Percentiles rank a stretch among this genome's conserved stretches.
Conservation (phyloP, 2,329 filamentous ascomycete species). For the Colletotrichum kahawae region DNA sequence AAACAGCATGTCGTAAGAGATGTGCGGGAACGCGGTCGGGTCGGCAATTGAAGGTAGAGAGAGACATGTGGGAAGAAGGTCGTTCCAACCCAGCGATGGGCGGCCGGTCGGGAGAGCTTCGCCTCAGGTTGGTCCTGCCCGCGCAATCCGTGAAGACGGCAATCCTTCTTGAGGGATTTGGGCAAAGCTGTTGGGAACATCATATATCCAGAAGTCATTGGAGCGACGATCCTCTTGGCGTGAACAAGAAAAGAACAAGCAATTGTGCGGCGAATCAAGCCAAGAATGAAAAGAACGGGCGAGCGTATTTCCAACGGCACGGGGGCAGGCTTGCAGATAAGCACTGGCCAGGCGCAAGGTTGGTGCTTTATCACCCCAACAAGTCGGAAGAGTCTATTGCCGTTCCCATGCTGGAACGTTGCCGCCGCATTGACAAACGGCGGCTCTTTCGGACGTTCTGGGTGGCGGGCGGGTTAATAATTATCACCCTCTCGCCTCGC, state of each 20-base stretch:
- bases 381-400: background rate
- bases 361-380: background rate
- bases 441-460: background rate
- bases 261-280: background rate
- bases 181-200: background rate
- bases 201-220: background rate
- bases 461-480: background rate
- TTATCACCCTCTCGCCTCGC: background rate
- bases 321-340: background rate
- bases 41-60: background rate
- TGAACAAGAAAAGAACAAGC: background rate
- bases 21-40: background rate
- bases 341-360: background rate
- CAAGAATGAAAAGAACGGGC: background rate
- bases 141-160: background rate
- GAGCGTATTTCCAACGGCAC: background rate
- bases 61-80: background rate
- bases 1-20: background rate
- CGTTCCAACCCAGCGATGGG: background rate
- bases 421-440: background rate
- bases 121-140: background rate
- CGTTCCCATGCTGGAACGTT: background rate
- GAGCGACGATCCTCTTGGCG: background rate
- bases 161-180: background rate
- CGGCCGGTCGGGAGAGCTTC: background rate